A percentile compares a stretch with the other conserved stretches of the same genome.
Evolutionary conservation across 768 basidiomycete genomes (phyloP).

Genomic region (Russula compacta): DNA sequence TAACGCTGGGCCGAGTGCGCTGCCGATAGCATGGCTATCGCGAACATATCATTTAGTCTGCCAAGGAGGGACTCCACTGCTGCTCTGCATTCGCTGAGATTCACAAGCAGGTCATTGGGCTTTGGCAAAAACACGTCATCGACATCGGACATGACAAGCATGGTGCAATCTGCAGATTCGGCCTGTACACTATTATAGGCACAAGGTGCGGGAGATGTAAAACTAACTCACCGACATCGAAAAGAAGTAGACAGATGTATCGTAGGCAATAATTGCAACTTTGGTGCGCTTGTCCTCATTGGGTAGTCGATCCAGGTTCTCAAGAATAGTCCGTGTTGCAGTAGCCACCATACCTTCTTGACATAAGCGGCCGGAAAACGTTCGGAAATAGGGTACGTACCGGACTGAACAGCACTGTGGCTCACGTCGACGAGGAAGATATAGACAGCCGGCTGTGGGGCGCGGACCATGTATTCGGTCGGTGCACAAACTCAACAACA

Average conservation of each 20-base stretch:
- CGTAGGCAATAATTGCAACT: constrained; percentile 86
- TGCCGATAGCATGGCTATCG: constrained; percentile 91
- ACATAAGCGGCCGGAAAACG: background rate
- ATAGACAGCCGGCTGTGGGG: constrained; percentile 95
- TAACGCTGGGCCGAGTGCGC: constrained; percentile 88
- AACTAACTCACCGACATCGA: constrained; percentile 62
- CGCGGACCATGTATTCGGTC: constrained; percentile 98
- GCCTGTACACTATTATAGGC: constrained; percentile 33
- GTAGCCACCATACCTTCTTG: constrained; percentile 93
- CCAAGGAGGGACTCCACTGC: constrained; percentile 76
- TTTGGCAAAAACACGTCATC: constrained; percentile 98
- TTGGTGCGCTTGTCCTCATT: constrained; percentile 92
- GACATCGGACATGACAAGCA: constrained; percentile 96
- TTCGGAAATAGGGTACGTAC: constrained; percentile 32
- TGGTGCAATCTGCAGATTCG: constrained; percentile 68
- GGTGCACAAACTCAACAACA: constrained; percentile 98
- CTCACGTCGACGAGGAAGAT: constrained; percentile 97
- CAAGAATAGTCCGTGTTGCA: constrained; percentile 91
- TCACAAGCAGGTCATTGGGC: constrained; percentile 93
- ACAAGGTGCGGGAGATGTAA: background rate
- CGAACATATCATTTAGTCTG: constrained; percentile 92
- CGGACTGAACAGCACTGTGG: constrained; percentile 83
- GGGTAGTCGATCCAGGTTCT: constrained; percentile 90
- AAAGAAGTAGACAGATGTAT: constrained; percentile 93
- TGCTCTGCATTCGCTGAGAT: constrained; percentile 74